These are phyloP conservation scores for Amaranthus tricolor DNA, from an alignment of 179 eudicot species.

Conservation along the genomic window DNA sequence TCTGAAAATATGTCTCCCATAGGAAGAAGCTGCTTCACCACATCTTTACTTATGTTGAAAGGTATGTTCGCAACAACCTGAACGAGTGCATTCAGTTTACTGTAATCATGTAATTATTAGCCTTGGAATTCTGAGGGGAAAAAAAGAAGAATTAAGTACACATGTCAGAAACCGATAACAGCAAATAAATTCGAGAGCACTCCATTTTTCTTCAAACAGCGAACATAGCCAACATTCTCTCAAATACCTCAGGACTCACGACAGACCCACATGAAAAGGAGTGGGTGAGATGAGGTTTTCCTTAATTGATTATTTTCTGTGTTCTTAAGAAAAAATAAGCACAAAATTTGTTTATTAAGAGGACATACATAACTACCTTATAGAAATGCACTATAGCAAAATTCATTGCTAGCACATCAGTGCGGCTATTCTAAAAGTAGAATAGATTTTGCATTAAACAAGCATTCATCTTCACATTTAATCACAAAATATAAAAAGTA, in stretches of 20 bases:
- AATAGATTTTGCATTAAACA: background rate
- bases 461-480: background rate
- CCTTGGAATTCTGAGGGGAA: background rate
- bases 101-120: background rate
- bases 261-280: background rate
- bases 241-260: background rate
- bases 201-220: background rate
- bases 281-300: background rate
- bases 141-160: too few relatives aligned
- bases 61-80: conserved; percentile 95
- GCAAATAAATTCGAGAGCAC: background rate
- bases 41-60: conserved; percentile 92
- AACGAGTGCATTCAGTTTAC: conserved; percentile 4
- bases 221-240: background rate
- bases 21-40: conserved; percentile 87
- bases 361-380: background rate
- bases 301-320: background rate
- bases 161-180: background rate
- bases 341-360: background rate
- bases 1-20: conserved; percentile 96
- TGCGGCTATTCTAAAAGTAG: background rate
- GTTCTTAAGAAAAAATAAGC: background rate
- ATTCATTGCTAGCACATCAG: background rate
- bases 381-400: background rate
- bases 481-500: background rate